Base-by-base conservation (phyloP, 495 filamentous ascomycete species). In the Saxophila tyrrhenica region DNA sequence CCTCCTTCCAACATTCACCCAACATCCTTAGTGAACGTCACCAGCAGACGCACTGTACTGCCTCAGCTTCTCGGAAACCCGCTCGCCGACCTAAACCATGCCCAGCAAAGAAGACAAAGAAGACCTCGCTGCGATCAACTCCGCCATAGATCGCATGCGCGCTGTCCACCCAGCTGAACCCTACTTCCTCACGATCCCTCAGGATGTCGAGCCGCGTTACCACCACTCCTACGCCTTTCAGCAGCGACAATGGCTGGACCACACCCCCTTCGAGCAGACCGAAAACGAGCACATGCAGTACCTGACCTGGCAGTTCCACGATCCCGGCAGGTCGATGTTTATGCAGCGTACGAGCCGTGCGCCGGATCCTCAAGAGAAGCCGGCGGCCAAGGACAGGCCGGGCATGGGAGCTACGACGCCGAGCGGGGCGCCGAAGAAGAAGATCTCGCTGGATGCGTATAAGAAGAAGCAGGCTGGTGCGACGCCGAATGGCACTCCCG, bases 181-280 rank as follows among this genome's bases (percentile, higher is more conserved):
- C 1, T 61, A 61, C 55, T 32, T 61, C 45, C 55, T 57, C 38
- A 61, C 55, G 13, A 57, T 61, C 19, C 58, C 58, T 1, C 54
- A 61, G 42, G 58, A 61, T 24, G 47, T 44, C 23, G 46, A 53
- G 25, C 54, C 50, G 2, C 49, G 46, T 2, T 61, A 61, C 38
- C 54, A 48, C 43, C 55, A 61, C 35, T 11, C 25, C 0, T 57
- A 61, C 25, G 39, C 39, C 35, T 51, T 35, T 29, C 54, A 45
- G 20, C 19, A 25, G 1, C n/a, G 10, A 7, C 58, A 61, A 48
- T 61, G 58, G 58, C 44, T 50, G 17, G 39, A 61, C 5, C 21
- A 57, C 13, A 51, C 54, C 3, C 58, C 58, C 8, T 61, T 61
- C 38, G 25, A 41, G 32, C 25, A 2, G 32, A 39, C 43, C 5